Evolutionary conservation across 345 rosid genomes (phyloP).

Genomic region (Moricandia arvensis): DNA sequence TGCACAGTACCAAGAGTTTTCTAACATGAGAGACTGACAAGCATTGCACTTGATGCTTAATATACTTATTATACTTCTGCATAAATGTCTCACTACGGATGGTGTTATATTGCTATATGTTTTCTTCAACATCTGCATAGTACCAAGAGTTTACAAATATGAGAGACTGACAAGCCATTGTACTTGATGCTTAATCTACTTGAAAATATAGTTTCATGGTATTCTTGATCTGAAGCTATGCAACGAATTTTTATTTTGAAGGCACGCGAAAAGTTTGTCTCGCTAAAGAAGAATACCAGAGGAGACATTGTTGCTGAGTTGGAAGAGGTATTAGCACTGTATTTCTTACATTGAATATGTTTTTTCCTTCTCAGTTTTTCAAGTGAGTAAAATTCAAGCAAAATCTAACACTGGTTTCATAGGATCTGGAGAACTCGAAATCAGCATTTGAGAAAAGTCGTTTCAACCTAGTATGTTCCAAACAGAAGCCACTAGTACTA

Average conservation of each 20-base stretch:
- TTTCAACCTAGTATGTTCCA: constrained; percentile 71
- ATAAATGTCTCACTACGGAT: too few species aligned
- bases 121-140: not conserved
- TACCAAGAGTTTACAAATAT: not conserved
- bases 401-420: constrained; percentile 11
- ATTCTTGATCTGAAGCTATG: constrained; percentile 7
- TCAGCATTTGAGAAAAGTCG: constrained; percentile 85
- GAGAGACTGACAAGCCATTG: not conserved
- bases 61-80: too few species aligned
- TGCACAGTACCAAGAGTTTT: not conserved
- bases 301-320: constrained; percentile 72
- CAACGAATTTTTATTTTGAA: constrained; percentile 32
- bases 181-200: constrained; percentile 7
- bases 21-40: not conserved
- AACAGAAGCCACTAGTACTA: constrained; percentile 3
- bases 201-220: not conserved
- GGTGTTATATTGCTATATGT: not conserved
- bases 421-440: constrained; percentile 85
- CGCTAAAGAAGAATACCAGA: constrained; percentile 74
- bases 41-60: constrained; percentile 8
- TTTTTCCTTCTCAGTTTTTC: not conserved
- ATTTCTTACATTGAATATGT: not conserved
- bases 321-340: constrained; percentile 64
- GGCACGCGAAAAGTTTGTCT: constrained; percentile 88
- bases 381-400: not conserved